phyloP scores from a whole-genome alignment of 192 early-diverging fungal species.

The Linnemannia hyalina region DNA sequence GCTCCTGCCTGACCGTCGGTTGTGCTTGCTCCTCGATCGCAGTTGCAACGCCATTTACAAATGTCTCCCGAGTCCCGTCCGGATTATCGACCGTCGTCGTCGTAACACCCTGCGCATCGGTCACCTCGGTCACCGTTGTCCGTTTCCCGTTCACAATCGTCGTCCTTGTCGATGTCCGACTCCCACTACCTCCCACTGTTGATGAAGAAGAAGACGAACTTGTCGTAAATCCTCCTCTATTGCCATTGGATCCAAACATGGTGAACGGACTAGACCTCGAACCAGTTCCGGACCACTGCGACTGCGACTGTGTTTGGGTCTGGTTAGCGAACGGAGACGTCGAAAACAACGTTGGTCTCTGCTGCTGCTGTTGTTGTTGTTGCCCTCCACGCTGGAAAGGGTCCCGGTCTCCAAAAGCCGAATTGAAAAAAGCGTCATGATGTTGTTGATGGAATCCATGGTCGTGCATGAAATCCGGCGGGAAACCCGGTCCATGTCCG shows the following conservation, averaged over 20 bases:
- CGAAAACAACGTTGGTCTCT: constrained; percentile 38
- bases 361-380: not conserved
- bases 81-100: constrained; percentile 39
- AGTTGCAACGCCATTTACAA: constrained; percentile 33
- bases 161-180: constrained; percentile 35
- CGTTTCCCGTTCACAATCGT: constrained; percentile 45
- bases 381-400: not conserved
- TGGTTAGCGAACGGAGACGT: constrained; percentile 38
- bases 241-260: constrained; percentile 14
- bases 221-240: not conserved
- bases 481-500: not conserved
- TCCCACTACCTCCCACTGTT: constrained; percentile 18
- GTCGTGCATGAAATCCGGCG: not conserved
- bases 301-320: constrained; percentile 2
- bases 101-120: constrained; percentile 41
- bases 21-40: constrained; percentile 20
- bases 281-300: constrained; percentile 18
- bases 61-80: constrained; percentile 33
- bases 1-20: not conserved
- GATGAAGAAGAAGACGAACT: constrained; percentile 33
- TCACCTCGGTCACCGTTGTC: constrained; percentile 46
- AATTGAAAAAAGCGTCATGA: not conserved
- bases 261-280: constrained; percentile 35
- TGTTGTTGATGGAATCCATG: constrained; percentile 14
- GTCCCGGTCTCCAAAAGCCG: constrained; percentile 4